Base-by-base conservation (phyloP, 371 early-diverging fungal species). In the Homolaphlyctis polyrhiza region DNA sequence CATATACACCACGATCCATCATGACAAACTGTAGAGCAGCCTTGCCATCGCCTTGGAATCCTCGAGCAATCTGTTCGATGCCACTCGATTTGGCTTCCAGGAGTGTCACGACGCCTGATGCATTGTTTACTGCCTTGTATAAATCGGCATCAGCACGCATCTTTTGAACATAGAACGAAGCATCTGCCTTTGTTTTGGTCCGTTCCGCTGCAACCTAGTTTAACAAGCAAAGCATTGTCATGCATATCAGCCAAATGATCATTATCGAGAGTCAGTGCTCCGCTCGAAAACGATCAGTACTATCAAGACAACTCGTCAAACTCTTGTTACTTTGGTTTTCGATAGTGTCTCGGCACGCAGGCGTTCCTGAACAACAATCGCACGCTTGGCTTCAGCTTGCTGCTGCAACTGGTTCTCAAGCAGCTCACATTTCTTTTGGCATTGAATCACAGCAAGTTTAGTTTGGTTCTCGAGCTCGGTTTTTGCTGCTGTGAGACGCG, bases 1-100 rank as follows among this genome's bases (percentile, higher is more conserved):
- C 67, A 64, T 67, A 80, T 35, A 75, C 52, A 35, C 82, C 82
- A 27, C 68, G 60, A 45, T 83, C 81, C 51, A 83, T 62, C 83
- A 83, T 83, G 47, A 80, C 39, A 64, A 77, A 82, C 59, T 80
- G 75, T 43, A 80, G 54, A n/a, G 68, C 66, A n/a, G 72, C 66
- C 28, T 16, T 45, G 28, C 52, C 54, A 65, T 77, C 72, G 27
- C 61, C 50, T 4, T 69, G 71, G 60, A 82, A 81, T 3, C 79
- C 71, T 11, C 49, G 30, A 23, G 65, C 63, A n/a, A 79, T 45
- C 16, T 61, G 60, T 14, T 61, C 35, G 21, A 82, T 32, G 68
- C 74, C 76, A 30, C 62, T 57, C 47, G 76, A 74, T 63, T 82
- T 73, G n/a, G 80, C 80, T 33, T 63, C 57, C 58, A 18, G 23